Percentiles rank a stretch among this genome's conserved stretches.
Evolutionary conservation across 768 basidiomycete species (phyloP).

Genomic region (Mycena rebaudengoi): DNA sequence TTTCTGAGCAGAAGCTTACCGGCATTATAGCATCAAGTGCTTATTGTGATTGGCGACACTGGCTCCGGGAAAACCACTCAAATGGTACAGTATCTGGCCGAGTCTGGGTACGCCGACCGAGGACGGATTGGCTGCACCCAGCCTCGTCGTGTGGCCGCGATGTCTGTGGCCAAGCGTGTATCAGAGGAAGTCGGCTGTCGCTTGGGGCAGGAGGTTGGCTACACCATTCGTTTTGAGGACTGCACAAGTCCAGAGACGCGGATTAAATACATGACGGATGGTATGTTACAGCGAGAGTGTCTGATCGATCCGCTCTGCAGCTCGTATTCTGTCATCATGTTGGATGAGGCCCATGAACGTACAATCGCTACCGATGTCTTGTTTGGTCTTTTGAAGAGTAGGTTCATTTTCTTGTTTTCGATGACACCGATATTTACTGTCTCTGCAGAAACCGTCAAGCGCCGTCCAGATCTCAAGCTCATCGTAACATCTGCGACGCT

Average conservation of each 20-base stretch:
- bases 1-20: slow-evolving; percentile 27
- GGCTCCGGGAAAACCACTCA: slow-evolving; percentile 99
- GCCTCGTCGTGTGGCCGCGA: slow-evolving; percentile 98
- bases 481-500: slow-evolving; percentile 99
- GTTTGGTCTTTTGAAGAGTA: slow-evolving; percentile 95
- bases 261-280: slow-evolving; percentile 99
- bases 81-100: slow-evolving; percentile 98
- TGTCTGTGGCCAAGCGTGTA: slow-evolving; percentile 99
- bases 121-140: slow-evolving; percentile 97
- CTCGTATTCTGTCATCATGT: slow-evolving; percentile 94
- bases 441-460: slow-evolving; percentile 88
- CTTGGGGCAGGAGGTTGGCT: slow-evolving; percentile 96
- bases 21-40: slow-evolving; percentile 82
- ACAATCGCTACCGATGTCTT: slow-evolving; percentile 99
- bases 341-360: slow-evolving; percentile 98
- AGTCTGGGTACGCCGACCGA: slow-evolving; percentile 89
- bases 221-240: slow-evolving; percentile 99
- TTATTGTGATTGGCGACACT: slow-evolving; percentile 98
- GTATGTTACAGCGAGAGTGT: slow-evolving; percentile 98
- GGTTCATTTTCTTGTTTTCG: not conserved
- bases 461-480: slow-evolving; percentile 93
- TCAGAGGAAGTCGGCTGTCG: slow-evolving; percentile 98
- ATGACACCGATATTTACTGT: not conserved
- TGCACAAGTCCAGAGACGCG: slow-evolving; percentile 98
- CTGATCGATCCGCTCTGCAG: slow-evolving; percentile 95